These are phyloP conservation scores for Sugiyamaella lignohabitans DNA, from an alignment of 805 yeast genomes.

Conservation along the genomic window DNA sequence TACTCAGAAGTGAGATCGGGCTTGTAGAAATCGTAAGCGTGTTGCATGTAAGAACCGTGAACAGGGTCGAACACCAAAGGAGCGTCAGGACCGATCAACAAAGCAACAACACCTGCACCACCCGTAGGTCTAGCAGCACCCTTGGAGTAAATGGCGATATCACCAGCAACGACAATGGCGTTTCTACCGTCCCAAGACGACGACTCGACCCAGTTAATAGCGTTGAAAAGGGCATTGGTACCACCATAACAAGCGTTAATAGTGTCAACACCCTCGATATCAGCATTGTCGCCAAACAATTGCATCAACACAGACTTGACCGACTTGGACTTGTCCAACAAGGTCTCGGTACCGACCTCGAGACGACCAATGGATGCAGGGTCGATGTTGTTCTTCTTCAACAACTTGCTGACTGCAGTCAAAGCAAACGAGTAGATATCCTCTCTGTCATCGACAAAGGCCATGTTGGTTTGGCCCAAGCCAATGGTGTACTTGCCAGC, in stretches of 20 bases:
- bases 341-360: slow-evolving; percentile 97
- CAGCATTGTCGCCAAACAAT: slow-evolving; percentile 79
- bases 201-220: slow-evolving; percentile 94
- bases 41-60: slow-evolving; percentile 92
- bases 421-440: slow-evolving; percentile 92
- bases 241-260: slow-evolving; percentile 98
- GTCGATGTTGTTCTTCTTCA: slow-evolving; percentile 78
- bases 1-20: slow-evolving; percentile 95
- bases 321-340: slow-evolving; percentile 93
- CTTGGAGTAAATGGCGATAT: slow-evolving; percentile 92
- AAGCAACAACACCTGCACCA: slow-evolving; percentile 96
- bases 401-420: slow-evolving; percentile 73
- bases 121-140: slow-evolving; percentile 99
- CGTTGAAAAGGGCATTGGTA: slow-evolving; percentile 87
- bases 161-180: slow-evolving; percentile 95
- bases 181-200: slow-evolving; percentile 97
- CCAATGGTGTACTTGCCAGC: slow-evolving; percentile 98
- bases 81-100: slow-evolving; percentile 95
- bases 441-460: slow-evolving; percentile 94
- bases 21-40: slow-evolving; percentile 96
- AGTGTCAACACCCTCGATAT: slow-evolving; percentile 94
- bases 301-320: slow-evolving; percentile 95
- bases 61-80: slow-evolving; percentile 86
- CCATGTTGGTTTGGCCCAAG: slow-evolving; percentile 96
- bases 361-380: slow-evolving; percentile 79